These are phyloP conservation scores for Nadsonia starkeyi-henricii DNA, from an alignment of 1,139 yeast genomes.

Conservation along the genomic window DNA sequence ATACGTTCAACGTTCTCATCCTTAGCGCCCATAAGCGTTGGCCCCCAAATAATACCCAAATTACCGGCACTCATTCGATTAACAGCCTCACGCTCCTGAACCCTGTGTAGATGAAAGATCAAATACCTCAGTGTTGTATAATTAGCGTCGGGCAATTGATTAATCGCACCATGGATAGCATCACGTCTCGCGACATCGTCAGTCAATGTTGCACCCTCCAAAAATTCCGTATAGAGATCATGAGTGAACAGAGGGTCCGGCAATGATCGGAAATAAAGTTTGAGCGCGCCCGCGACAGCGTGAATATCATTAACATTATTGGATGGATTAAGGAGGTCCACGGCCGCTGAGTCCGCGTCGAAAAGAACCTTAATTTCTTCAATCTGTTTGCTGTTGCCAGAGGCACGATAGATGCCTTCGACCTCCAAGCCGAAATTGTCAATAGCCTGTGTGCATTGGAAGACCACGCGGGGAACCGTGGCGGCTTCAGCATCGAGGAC, in stretches of 20 bases:
- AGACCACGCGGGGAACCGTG: conserved; percentile 82
- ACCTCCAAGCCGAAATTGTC: conserved; percentile 71
- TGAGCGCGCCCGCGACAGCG: conserved; percentile 61
- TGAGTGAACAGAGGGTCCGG: conserved; percentile 70
- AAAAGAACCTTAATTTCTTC: conserved; percentile 59
- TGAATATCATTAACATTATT: conserved; percentile 32
- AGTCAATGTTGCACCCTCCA: conserved; percentile 62
- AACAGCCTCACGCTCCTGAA: conserved; percentile 45
- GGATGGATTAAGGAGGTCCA: conserved; percentile 38
- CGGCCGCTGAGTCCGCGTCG: conserved; percentile 63
- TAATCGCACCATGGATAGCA: conserved; percentile 74
- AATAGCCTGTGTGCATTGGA: conserved; percentile 74
- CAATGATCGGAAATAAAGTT: conserved; percentile 61
- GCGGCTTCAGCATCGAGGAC: conserved; percentile 74
- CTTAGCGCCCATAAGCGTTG: conserved; percentile 58
- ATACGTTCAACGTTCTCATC: conserved; percentile 62
- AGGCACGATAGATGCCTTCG: conserved; percentile 81
- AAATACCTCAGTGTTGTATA: conserved; percentile 81
- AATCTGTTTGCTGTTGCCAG: conserved; percentile 65
- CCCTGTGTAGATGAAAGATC: conserved; percentile 69
- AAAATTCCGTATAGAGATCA: conserved; percentile 58
- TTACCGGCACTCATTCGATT: conserved; percentile 76
- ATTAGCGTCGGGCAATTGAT: conserved; percentile 85
- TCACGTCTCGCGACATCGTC: conserved; percentile 47
- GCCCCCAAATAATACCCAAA: conserved; percentile 88